Conservation (phyloP, 2,329 filamentous ascomycete genomes). For the Epichloe aotearoae region DNA sequence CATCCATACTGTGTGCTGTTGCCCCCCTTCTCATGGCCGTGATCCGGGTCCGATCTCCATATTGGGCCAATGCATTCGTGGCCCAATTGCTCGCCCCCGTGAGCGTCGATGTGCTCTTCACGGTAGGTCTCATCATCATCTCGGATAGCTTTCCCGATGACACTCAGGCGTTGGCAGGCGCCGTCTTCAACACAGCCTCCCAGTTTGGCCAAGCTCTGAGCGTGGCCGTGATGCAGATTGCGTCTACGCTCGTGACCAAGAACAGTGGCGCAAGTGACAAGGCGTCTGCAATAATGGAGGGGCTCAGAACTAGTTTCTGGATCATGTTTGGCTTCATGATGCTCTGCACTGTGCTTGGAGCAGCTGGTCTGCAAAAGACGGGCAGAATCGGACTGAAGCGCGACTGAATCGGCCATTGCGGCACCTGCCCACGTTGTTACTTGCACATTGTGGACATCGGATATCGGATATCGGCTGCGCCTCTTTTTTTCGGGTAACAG, state of each 20-base stretch:
- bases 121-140: slow-evolving; percentile 40
- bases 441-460: no score
- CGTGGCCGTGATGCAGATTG: slow-evolving; percentile 32
- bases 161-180: slow-evolving; percentile 45
- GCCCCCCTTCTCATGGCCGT: slow-evolving; percentile 43
- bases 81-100: slow-evolving; percentile 29
- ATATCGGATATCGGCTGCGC: no score
- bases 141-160: slow-evolving; percentile 40
- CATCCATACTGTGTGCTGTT: slow-evolving; percentile 27
- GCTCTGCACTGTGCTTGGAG: slow-evolving; percentile 24
- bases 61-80: slow-evolving; percentile 35
- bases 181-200: slow-evolving; percentile 45
- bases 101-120: slow-evolving; percentile 37
- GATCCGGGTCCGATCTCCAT: slow-evolving; percentile 32
- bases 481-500: no score
- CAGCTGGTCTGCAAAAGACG: slow-evolving; percentile 26
- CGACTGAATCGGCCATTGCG: slow-evolving; percentile 13
- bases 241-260: slow-evolving; percentile 26
- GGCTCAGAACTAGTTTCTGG: slow-evolving; percentile 38
- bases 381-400: slow-evolving; percentile 34
- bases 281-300: slow-evolving; percentile 27
- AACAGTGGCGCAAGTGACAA: slow-evolving; percentile 13
- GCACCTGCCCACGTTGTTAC: no score
- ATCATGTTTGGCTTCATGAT: slow-evolving; percentile 34
- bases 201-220: slow-evolving; percentile 42